A percentile compares a stretch with the other conserved stretches of the same genome.
Conservation (phyloP, 164 flowering plant genomes). For the grape (Vitis vinifera) region ASM3070453v1 NC_081806.1:676501-677000, state of each 20-base stretch:
- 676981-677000: constrained; percentile 18
- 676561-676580: background rate
- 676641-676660: constrained; percentile 1
- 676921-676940: background rate
- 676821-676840: constrained; percentile 15
- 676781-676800: too few species aligned
- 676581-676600: background rate
- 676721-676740: too few species aligned
- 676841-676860: constrained; percentile 21
- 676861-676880: constrained; percentile 16
- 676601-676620: background rate
- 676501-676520: constrained; percentile 57
- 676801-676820: background rate
- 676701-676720: too few species aligned
- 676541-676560: background rate
- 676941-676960: constrained; percentile 23
- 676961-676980: constrained; percentile 13
- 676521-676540: constrained; percentile 94
- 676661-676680: background rate
- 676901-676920: background rate
- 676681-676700: too few species aligned
- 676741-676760: too few species aligned
- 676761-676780: too few species aligned
- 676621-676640: too few species aligned
- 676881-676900: background rate